Evolutionary conservation across 2,329 filamentous ascomycete genomes (phyloP), one percentile per base, ranked within the genome.

Genomic region (Sporothrix pseudoabietina): DNA sequence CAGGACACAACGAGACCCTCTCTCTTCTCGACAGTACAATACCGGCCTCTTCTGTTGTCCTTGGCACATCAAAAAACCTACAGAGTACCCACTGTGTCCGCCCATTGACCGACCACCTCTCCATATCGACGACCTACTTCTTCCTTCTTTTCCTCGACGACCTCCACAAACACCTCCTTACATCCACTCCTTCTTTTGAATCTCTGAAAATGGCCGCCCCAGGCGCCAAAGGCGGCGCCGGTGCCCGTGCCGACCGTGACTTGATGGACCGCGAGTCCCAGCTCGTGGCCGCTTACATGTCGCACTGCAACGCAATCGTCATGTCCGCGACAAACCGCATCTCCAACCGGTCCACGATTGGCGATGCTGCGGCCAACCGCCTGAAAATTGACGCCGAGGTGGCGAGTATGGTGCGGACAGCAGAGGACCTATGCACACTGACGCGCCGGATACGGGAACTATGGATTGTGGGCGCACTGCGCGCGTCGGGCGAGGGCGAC

Each of bases 401-500:
- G 26, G 77, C 79, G n/a, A 80, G 79, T 0, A 74, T 85, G 59
- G 81, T 84, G 75, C 6, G 81, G 77, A 82, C 82, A 9, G 76
- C 82, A 41, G 79, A 87, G 74, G 83, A 85, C 73, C 80, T 87
- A 3, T 80, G 86, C 4, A 78, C 79, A 39, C 79, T 87, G 14
- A 86, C 81, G 22, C 83, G 85, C 52, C 83, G 84, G 75, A 80
- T 87, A 73, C 85, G 86, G 75, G 82, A 84, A 72, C 80, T 87
- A 32, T 87, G 85, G 85, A 80, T 86, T 12, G 82, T 83, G 72
- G 85, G 86, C 1, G 82, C 85, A 0, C 79, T 87, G 32, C 81
- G 82, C 72, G 81, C 79, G 63, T 81, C 84, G 4, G 83, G 82
- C 59, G 82, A 85, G 69, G 83, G 83, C 52, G 81, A 83, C 70